A percentile compares a stretch with the other conserved stretches of the same genome.
Evolutionary conservation across 768 basidiomycete species (phyloP).

Genomic region (Terana coerulea): DNA sequence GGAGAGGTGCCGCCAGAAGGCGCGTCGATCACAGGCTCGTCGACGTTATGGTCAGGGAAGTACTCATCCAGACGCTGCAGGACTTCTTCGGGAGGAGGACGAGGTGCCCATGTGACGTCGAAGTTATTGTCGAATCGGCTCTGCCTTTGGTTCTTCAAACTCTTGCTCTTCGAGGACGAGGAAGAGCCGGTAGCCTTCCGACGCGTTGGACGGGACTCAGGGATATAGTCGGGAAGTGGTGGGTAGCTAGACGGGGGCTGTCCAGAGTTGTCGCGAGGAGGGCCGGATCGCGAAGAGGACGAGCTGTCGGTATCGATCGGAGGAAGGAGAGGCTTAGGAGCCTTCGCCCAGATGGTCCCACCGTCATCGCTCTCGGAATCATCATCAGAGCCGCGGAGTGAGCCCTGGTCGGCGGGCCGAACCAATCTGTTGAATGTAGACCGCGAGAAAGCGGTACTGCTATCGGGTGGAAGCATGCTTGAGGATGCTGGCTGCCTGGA

Average conservation of each 20-base stretch:
- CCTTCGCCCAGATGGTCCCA: constrained; percentile 45
- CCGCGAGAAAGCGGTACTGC: not conserved
- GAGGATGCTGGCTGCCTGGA: too few species aligned
- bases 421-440: too few species aligned
- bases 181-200: constrained; percentile 1
- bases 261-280: constrained; percentile 15
- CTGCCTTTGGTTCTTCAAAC: constrained; percentile 21
- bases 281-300: constrained; percentile 11
- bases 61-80: constrained; percentile 91
- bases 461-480: too few species aligned
- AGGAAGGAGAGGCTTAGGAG: constrained; percentile 25
- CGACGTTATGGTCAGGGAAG: constrained; percentile 95
- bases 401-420: too few species aligned
- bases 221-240: constrained; percentile 17
- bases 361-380: constrained; percentile 48
- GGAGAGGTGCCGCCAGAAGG: constrained; percentile 78
- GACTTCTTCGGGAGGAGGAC: constrained; percentile 89
- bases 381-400: too few species aligned
- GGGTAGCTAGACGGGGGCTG: constrained; percentile 15
- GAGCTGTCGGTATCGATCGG: constrained; percentile 25
- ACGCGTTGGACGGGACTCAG: constrained; percentile 19
- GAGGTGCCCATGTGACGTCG: constrained; percentile 81
- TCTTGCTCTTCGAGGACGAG: constrained; percentile 11
- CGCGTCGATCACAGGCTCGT: constrained; percentile 92
- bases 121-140: constrained; percentile 35